phyloP scores from a whole-genome alignment of 2,329 filamentous ascomycete genomes.

The Neofusicoccum sp. region DNA sequence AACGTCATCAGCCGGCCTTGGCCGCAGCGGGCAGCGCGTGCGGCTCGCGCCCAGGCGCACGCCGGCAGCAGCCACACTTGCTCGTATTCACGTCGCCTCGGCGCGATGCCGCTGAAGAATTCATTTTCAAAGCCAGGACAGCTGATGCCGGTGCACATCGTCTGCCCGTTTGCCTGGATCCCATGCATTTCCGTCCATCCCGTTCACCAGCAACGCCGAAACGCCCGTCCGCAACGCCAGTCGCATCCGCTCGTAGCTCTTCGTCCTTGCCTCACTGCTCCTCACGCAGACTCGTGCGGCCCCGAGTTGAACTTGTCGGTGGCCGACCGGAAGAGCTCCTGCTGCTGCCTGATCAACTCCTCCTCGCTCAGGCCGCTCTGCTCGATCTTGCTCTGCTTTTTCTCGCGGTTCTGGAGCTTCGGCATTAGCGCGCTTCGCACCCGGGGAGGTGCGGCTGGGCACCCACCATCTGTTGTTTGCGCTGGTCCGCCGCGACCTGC shows the following conservation, averaged over 20 bases:
- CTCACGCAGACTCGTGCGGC: conserved; percentile 34
- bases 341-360: conserved; percentile 82
- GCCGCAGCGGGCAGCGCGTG: neutral
- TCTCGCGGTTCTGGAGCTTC: conserved; percentile 73
- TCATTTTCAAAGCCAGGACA: neutral
- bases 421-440: conserved; percentile 22
- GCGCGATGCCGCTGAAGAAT: neutral
- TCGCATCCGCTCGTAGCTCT: neutral
- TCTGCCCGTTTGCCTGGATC: neutral
- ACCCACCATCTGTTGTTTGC: conserved; percentile 83
- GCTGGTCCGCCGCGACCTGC: conserved; percentile 85
- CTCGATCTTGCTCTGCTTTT: conserved; percentile 96
- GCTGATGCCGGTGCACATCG: neutral
- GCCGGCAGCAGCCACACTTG: neutral
- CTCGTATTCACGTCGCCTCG: neutral
- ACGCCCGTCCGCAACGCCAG: conserved; percentile 17
- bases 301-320: conserved; percentile 66
- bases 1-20: conserved; percentile 15
- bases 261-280: conserved; percentile 11
- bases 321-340: conserved; percentile 85
- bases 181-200: neutral
- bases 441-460: neutral
- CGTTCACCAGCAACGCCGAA: conserved; percentile 8
- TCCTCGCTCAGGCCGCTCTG: conserved; percentile 90
- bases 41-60: neutral